Evolutionary conservation across 176 grass and related monocot genomes (phyloP), one percentile per base, ranked within the genome.

Genomic region (Triticum dicoccoides): DNA sequence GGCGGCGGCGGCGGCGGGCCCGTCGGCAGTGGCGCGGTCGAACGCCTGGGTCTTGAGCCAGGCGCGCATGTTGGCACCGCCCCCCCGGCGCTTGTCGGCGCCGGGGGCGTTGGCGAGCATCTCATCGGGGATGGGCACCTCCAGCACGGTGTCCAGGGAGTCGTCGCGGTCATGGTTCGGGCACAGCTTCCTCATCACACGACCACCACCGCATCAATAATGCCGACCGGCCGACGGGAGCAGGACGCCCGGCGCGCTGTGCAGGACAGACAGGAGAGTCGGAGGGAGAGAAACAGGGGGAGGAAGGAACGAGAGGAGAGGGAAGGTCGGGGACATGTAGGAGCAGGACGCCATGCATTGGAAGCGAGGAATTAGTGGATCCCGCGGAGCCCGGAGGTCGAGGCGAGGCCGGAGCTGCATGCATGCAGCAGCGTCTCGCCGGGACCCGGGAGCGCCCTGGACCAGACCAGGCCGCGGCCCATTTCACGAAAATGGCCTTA

Each of bases 121-220:
- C 83, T 96, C 97, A 32, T 96, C 92, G 49, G 94, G 97, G 89
- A 99, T 94, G 79, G 97, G 97, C 88, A 99, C 94, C 94, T 99
- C 97, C 18, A 99, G 85, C 82, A 99, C 90, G 85, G 97, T 99
- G 89, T 99, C 94, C 45, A 99, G 90, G 25, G 86, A 88, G 81
- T 99, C 94, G 68, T 99, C 97, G 61, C 89, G 92, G 37, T 99
- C 94, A 20, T 86, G 80, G 74, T 94, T 97, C 44, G 94, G 97
- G 84, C 94, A 99, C 56, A 99, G 83, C 89, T 94, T 99, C 87
- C 94, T 96, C 97, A 99, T 98, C 69, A 49, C 74, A 76, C 58
- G 71, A 23, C 80, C 44, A 3, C 10, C 65, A 21, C 77, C 49
- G 45, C 85, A 90, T 88, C 72, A 82, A 85, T 45, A 82, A 85